phyloP scores from a whole-genome alignment of 2,329 filamentous ascomycete genomes.

The Dendryphion nanum region DNA sequence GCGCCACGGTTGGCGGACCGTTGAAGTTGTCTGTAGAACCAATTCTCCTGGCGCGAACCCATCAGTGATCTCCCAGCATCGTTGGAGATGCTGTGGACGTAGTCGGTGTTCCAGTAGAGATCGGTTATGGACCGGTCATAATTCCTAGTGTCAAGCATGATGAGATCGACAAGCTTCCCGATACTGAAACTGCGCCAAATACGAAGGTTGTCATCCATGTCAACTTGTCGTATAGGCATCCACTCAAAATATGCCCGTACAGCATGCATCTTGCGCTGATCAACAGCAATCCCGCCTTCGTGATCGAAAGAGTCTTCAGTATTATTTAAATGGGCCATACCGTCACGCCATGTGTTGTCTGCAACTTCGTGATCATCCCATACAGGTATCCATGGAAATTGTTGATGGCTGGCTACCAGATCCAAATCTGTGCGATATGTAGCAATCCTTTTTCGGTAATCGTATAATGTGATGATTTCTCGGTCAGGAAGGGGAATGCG shows the following conservation, averaged over 20 bases:
- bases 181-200: constrained; percentile 42
- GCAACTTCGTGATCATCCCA: constrained; percentile 54
- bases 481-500: constrained; percentile 25
- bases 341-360: constrained; percentile 44
- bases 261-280: constrained; percentile 49
- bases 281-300: constrained; percentile 40
- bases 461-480: constrained; percentile 43
- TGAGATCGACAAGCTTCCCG: constrained; percentile 41
- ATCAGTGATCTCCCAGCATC: constrained; percentile 68
- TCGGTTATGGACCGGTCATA: constrained; percentile 42
- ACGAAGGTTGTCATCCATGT: constrained; percentile 39
- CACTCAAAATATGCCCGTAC: constrained; percentile 47
- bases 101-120: constrained; percentile 59
- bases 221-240: constrained; percentile 37
- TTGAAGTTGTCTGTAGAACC: constrained; percentile 55
- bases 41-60: constrained; percentile 70
- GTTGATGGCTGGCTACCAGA: constrained; percentile 38
- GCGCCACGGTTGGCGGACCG: constrained; percentile 63
- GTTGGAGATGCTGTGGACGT: constrained; percentile 62
- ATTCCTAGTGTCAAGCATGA: constrained; percentile 44
- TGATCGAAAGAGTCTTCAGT: constrained; percentile 43
- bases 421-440: constrained; percentile 41
- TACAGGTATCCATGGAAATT: constrained; percentile 43
- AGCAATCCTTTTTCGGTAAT: constrained; percentile 43
- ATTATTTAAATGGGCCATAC: constrained; percentile 41